A percentile compares a stretch with the other conserved stretches of the same genome.
Conservation (phyloP, 2,329 filamentous ascomycete genomes). For the Corynespora cassiicola region DNA sequence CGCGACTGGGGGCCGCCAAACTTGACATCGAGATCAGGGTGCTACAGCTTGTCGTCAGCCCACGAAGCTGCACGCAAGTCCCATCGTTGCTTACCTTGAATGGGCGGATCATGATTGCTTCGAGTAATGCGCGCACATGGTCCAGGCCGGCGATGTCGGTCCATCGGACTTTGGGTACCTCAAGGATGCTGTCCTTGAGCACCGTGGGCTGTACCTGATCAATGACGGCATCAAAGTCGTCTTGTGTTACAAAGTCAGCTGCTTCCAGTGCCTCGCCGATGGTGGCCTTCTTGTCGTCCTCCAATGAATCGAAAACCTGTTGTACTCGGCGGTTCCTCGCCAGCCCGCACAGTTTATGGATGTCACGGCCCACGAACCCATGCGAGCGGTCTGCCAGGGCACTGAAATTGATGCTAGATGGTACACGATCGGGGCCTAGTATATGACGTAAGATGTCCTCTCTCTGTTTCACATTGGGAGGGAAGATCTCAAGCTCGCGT, state of each 20-base stretch:
- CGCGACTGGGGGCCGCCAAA: conserved; percentile 56
- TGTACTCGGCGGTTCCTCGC: conserved; percentile 52
- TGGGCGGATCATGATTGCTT: conserved; percentile 64
- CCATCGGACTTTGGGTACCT: conserved; percentile 87
- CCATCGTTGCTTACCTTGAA: conserved; percentile 54
- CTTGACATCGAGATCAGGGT: conserved; percentile 41
- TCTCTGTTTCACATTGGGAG: conserved; percentile 75
- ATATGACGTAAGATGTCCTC: conserved; percentile 71
- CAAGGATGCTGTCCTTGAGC: conserved; percentile 87
- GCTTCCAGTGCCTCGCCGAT: conserved; percentile 23
- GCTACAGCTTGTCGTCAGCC: conserved; percentile 29
- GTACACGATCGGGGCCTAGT: conserved; percentile 54
- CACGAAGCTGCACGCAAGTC: conserved; percentile 12
- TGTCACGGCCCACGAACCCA: conserved; percentile 82
- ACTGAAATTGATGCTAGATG: conserved; percentile 54
- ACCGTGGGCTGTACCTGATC: conserved; percentile 77
- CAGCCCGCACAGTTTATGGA: conserved; percentile 68
- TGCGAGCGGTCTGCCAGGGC: conserved; percentile 78
- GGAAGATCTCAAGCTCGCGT: conserved; percentile 73
- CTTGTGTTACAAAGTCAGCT: conserved; percentile 30
- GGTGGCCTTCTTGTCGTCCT: conserved; percentile 28
- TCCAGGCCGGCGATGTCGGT: conserved; percentile 86
- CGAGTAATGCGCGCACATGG: conserved; percentile 69
- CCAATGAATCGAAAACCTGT: conserved; percentile 20
- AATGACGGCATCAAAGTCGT: conserved; percentile 71